Conservation (phyloP, 352 stramenopile genomes). For the Phytophthora sp. region DNA sequence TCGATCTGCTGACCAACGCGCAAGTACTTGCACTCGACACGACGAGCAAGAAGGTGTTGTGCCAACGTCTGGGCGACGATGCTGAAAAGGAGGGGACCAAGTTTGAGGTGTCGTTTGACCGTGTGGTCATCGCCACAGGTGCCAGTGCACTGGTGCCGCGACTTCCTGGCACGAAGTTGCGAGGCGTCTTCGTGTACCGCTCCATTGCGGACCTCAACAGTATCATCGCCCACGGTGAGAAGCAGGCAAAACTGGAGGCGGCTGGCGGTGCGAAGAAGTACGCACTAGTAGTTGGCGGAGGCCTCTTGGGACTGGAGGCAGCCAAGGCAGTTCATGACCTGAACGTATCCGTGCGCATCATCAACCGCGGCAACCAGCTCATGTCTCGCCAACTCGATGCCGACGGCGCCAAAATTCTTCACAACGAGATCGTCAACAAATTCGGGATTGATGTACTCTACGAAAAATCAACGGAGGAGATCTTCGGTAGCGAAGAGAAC, state of each 20-base stretch:
- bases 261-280: slow-evolving; percentile 39
- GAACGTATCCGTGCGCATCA: slow-evolving; percentile 86
- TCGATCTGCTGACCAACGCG: slow-evolving; percentile 82
- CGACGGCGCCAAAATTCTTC: slow-evolving; percentile 88
- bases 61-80: slow-evolving; percentile 24
- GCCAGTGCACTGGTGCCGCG: slow-evolving; percentile 87
- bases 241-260: slow-evolving; percentile 39
- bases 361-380: slow-evolving; percentile 91
- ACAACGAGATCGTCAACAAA: slow-evolving; percentile 88
- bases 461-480: slow-evolving; percentile 80
- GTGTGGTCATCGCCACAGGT: slow-evolving; percentile 90
- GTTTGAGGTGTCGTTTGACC: slow-evolving; percentile 83
- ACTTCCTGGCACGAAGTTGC: slow-evolving; percentile 81
- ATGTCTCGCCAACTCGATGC: slow-evolving; percentile 95
- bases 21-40: slow-evolving; percentile 83
- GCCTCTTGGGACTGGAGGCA: slow-evolving; percentile 86
- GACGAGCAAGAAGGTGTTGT: slow-evolving; percentile 72
- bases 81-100: slow-evolving; percentile 36
- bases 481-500: slow-evolving; percentile 48
- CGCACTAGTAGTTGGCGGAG: slow-evolving; percentile 70
- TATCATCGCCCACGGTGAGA: slow-evolving; percentile 87
- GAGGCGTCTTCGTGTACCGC: slow-evolving; percentile 93
- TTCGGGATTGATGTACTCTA: slow-evolving; percentile 90
- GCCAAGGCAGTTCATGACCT: slow-evolving; percentile 93
- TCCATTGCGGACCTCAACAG: slow-evolving; percentile 92